A percentile compares a stretch with the other conserved stretches of the same genome.
phyloP scores from a whole-genome alignment of 495 filamentous ascomycete genomes.

The Podospora didyma region DNA sequence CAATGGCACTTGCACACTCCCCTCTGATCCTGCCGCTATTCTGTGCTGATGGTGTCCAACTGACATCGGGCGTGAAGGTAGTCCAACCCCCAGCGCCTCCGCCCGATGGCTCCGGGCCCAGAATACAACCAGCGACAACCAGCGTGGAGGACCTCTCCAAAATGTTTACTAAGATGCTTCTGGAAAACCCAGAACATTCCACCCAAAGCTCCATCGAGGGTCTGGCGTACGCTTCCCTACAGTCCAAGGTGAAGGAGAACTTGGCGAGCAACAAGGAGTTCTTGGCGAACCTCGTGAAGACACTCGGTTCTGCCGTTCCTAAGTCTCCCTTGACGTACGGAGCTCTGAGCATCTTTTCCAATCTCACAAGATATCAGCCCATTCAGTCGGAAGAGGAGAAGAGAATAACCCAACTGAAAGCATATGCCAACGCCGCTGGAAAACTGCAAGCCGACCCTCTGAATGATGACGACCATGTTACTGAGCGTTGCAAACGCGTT shows the following conservation, averaged over 20 bases:
- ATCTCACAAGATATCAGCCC: conserved; percentile 79
- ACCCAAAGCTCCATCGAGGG: conserved; percentile 76
- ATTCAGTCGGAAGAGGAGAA: conserved; percentile 85
- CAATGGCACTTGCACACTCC: conserved; percentile 12
- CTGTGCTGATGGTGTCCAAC: conserved; percentile 29
- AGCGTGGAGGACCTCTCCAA: conserved; percentile 68
- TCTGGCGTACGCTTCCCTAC: conserved; percentile 84
- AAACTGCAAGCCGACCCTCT: conserved; percentile 61
- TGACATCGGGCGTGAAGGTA: conserved; percentile 51
- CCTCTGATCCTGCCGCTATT: conserved; percentile 8
- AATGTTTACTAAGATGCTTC: conserved; percentile 74
- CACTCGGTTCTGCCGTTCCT: conserved; percentile 53
- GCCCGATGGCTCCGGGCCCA: conserved; percentile 37
- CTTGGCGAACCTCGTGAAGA: conserved; percentile 60
- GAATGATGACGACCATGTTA: conserved; percentile 69
- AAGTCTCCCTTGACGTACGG: conserved; percentile 77
- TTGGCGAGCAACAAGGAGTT: conserved; percentile 63
- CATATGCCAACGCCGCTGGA: conserved; percentile 80
- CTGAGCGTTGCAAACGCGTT: conserved; percentile 68
- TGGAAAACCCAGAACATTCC: conserved; percentile 53
- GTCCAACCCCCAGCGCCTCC: conserved; percentile 32
- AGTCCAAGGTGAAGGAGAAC: conserved; percentile 76
- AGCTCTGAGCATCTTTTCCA: conserved; percentile 73
- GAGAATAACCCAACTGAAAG: conserved; percentile 82
- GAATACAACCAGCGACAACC: conserved; percentile 46